Base-by-base conservation (phyloP, 129 eudicot genomes). In the carrot (Daucus carota) region DNA sequence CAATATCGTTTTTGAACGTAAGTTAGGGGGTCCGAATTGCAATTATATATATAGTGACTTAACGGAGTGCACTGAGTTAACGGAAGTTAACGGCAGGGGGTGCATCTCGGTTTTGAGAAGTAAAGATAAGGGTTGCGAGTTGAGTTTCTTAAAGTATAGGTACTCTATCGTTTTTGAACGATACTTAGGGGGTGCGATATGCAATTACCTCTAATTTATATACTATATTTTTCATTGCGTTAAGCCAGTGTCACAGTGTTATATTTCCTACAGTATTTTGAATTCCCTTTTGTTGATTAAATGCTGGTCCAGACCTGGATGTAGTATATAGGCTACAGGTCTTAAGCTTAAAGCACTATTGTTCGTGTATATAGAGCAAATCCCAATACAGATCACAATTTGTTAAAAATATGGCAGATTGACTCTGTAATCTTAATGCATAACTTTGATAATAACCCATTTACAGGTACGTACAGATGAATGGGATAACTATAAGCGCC, bases 401-500 rank as follows among this genome's bases (percentile, higher is more conserved):
- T 17, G 6, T 17, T 4, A 32, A 8, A 42, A n/a, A 24, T 71
- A 42, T 71, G 75, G 31, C 40, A 43, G 31, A 8, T 3, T 71
- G 32, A 24, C 54, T 71, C n/a, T 42, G 54, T 6, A n/a, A 44
- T 59, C 41, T 72, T 70, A 32, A 12, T 72, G 44, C 52, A 45
- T 33, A 24, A 52, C n/a, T 22, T 59, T 18, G 4, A 57, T 10
- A 70, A 67, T 41, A 71, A 68, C 46, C n/a, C 57, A 48, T 40
- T 57, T 17, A 78, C 83, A 91, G 99, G 87, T 91, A 57, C 88
- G 45, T 5, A 84, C 71, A 81, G 92, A 85, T 46, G 77, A 86
- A 3, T 89, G 99, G 99, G 76, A 85, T 79, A 82, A 85, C 48
- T 95, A 84, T 85, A 95, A 91, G 72, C 83, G 92, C 29, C 97